Evolutionary conservation across 169 alveolate genomes (phyloP).

Genomic region (Plasmodium berghei): DNA sequence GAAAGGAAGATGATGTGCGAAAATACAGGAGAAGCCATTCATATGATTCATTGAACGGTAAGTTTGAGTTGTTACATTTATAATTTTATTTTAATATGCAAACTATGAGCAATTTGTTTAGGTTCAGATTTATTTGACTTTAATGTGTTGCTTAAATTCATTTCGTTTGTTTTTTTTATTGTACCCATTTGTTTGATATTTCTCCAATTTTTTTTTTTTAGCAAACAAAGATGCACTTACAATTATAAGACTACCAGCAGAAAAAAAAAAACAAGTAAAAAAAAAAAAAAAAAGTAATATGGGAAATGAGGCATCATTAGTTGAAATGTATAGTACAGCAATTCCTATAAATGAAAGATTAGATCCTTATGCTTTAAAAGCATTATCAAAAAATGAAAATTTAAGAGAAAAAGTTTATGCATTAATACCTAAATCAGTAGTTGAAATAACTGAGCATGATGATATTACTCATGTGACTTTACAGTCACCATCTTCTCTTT

Average conservation of each 20-base stretch:
- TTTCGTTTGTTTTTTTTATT: background rate
- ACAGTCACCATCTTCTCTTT: slow-evolving; percentile 68
- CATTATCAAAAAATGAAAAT: slow-evolving; percentile 45
- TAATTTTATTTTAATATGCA: too few relatives aligned
- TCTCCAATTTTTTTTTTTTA: background rate
- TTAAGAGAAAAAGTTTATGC: slow-evolving; percentile 59
- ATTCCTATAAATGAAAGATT: slow-evolving; percentile 57
- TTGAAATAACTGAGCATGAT: slow-evolving; percentile 53
- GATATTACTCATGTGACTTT: slow-evolving; percentile 72
- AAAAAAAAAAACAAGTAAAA: slow-evolving; percentile 71
- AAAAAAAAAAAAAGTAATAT: slow-evolving; percentile 58
- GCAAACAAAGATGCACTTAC: slow-evolving; percentile 71
- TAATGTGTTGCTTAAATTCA: background rate
- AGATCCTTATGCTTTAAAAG: slow-evolving; percentile 68
- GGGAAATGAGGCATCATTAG: slow-evolving; percentile 42
- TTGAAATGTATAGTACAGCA: slow-evolving; percentile 75
- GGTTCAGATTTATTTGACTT: too few relatives aligned
- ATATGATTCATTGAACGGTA: slow-evolving; percentile 52
- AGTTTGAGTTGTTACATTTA: background rate
- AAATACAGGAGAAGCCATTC: slow-evolving; percentile 27
- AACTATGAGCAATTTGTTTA: too few relatives aligned
- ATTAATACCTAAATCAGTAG: slow-evolving; percentile 76
- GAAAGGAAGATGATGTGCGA: slow-evolving; percentile 35
- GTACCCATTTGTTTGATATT: background rate
- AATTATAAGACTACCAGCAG: slow-evolving; percentile 65